A percentile compares a stretch with the other conserved stretches of the same genome.
These are phyloP conservation scores for Fagopyrum esculentum DNA, from an alignment of 148 eudicot species.

Conservation along the genomic window DNA sequence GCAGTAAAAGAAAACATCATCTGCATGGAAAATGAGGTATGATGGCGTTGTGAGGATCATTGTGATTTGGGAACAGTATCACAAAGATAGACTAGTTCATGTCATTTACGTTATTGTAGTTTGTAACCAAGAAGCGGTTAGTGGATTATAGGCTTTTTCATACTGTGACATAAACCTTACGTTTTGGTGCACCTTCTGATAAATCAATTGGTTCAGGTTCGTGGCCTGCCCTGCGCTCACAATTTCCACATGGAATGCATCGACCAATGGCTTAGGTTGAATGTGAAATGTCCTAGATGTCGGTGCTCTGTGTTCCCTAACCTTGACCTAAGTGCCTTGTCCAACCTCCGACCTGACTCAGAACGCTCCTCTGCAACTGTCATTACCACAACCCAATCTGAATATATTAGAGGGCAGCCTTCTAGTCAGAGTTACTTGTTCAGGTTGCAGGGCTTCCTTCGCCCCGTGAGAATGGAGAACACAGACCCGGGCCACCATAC, in stretches of 20 bases:
- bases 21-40: too few relatives aligned
- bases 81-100: too few relatives aligned
- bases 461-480: conserved; percentile 51
- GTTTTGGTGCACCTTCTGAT: neutral
- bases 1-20: too few relatives aligned
- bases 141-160: too few relatives aligned
- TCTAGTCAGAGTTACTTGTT: conserved; percentile 73
- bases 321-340: conserved; percentile 83
- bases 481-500: conserved; percentile 30
- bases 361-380: conserved; percentile 47
- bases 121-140: too few relatives aligned
- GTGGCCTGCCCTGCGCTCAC: conserved; percentile 97
- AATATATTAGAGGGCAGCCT: conserved; percentile 40
- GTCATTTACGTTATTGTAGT: too few relatives aligned
- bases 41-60: too few relatives aligned
- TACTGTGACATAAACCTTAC: too few relatives aligned
- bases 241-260: conserved; percentile 95
- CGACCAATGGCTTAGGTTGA: conserved; percentile 90
- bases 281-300: conserved; percentile 92
- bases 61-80: too few relatives aligned
- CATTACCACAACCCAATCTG: conserved; percentile 36
- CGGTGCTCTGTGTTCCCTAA: conserved; percentile 91
- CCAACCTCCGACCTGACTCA: conserved; percentile 62
- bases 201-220: conserved; percentile 47
- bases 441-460: conserved; percentile 73